phyloP scores from a whole-genome alignment of 225 moss, liverwort and hornwort genomes.

The Pseudoscleropodium purum region DNA sequence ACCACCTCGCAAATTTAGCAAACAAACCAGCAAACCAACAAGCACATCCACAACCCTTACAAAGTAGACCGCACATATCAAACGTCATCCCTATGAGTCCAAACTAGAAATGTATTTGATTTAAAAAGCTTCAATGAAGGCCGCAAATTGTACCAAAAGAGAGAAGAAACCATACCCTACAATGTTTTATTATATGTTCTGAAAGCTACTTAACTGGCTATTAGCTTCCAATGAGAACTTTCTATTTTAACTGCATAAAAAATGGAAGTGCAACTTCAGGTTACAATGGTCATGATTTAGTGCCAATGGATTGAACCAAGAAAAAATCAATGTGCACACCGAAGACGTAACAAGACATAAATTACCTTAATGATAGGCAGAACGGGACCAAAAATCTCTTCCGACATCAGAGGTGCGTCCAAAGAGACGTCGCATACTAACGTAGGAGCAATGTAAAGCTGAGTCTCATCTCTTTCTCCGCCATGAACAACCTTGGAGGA shows the following conservation, averaged over 20 bases:
- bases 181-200: neutral
- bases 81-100: neutral
- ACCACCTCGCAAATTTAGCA: neutral
- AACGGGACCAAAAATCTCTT: conserved; percentile 51
- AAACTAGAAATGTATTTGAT: neutral
- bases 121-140: neutral
- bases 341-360: too few relatives aligned
- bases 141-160: neutral
- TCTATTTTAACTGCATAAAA: neutral
- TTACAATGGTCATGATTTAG: neutral
- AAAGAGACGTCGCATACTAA: conserved; percentile 15
- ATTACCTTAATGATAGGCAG: conserved; percentile 40
- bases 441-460: conserved; percentile 41
- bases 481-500: conserved; percentile 35
- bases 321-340: neutral
- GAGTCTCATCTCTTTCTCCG: conserved; percentile 21
- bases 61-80: neutral
- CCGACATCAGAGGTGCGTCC: conserved; percentile 26
- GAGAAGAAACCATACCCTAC: neutral
- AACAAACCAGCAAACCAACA: neutral
- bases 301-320: neutral
- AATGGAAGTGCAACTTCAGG: neutral
- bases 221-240: neutral
- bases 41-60: neutral
- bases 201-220: neutral